phyloP scores from a whole-genome alignment of 148 eudicot species.

The Gaultheria prostrata region DNA sequence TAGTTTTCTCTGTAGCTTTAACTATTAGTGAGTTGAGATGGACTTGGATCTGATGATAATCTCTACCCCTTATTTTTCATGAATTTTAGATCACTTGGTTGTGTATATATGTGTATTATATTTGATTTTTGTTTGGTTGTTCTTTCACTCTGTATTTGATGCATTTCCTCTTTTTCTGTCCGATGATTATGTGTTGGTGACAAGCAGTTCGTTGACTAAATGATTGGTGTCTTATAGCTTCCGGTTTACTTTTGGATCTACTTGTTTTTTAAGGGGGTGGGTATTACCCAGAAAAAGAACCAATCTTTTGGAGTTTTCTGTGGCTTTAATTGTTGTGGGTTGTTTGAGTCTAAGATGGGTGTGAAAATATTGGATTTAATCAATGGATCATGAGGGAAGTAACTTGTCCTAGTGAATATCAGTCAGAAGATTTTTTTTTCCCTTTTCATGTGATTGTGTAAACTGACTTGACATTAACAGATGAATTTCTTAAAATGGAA shows the following conservation, averaged over 20 bases:
- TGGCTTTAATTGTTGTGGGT: background rate
- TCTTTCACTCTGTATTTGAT: background rate
- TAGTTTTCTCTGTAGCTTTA: too few relatives aligned
- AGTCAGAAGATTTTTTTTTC: background rate
- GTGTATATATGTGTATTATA: background rate
- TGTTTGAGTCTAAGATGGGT: background rate
- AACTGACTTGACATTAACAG: background rate
- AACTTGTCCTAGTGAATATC: background rate
- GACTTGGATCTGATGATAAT: too few relatives aligned
- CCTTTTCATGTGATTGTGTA: background rate
- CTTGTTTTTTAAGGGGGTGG: background rate
- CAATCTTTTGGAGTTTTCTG: background rate
- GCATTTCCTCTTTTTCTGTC: background rate
- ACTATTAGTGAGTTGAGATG: too few relatives aligned
- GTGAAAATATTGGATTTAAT: background rate
- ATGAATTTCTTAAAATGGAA: background rate
- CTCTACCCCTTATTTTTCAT: background rate
- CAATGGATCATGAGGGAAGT: background rate
- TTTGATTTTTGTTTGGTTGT: background rate
- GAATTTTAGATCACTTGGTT: background rate
- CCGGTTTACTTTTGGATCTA: background rate
- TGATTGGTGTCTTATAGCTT: background rate
- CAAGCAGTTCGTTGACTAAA: background rate
- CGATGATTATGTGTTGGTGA: too few relatives aligned
- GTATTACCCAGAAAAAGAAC: background rate